Percentiles rank a stretch among this genome's conserved stretches.
phyloP scores from a whole-genome alignment of 345 rosid genomes.

The Sisymbrium irio region DNA sequence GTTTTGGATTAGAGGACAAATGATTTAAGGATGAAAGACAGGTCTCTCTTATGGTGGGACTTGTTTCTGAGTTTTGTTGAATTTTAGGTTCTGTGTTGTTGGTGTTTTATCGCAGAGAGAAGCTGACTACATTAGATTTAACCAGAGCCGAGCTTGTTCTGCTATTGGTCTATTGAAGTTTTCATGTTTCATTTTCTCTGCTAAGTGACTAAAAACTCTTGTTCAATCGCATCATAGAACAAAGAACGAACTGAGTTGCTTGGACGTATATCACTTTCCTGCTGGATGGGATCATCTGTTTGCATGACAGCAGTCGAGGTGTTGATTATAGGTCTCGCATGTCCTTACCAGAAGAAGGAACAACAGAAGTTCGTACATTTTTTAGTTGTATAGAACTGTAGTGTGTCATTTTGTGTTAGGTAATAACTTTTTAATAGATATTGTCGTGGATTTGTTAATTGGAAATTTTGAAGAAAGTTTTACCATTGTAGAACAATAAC shows the following conservation, averaged over 20 bases:
- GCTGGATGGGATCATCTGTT: conserved; percentile 91
- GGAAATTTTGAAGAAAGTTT: too few relatives aligned
- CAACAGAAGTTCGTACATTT: conserved; percentile 91
- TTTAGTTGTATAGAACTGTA: too few relatives aligned
- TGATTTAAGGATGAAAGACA: too few relatives aligned
- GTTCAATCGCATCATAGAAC: conserved; percentile 46
- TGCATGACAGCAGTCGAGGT: too few relatives aligned
- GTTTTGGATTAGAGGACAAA: neutral
- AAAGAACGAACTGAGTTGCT: conserved; percentile 76
- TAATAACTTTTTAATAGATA: too few relatives aligned
- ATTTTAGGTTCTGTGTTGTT: conserved; percentile 17
- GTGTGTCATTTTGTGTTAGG: too few relatives aligned
- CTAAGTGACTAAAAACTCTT: conserved; percentile 7
- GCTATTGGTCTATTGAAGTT: neutral
- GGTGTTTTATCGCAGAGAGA: conserved; percentile 31
- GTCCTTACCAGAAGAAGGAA: too few relatives aligned
- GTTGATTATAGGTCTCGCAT: too few relatives aligned
- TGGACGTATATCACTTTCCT: conserved; percentile 77
- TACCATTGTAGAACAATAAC: too few relatives aligned
- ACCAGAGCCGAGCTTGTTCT: conserved; percentile 89
- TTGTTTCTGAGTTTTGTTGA: conserved; percentile 11
- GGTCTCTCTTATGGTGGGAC: neutral
- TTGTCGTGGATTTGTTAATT: too few relatives aligned
- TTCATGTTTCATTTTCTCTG: neutral
- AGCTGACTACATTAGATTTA: conserved; percentile 76